These are phyloP conservation scores for Fusarium tuaranense DNA, from an alignment of 2,329 filamentous ascomycete genomes.

Conservation along the genomic window DNA sequence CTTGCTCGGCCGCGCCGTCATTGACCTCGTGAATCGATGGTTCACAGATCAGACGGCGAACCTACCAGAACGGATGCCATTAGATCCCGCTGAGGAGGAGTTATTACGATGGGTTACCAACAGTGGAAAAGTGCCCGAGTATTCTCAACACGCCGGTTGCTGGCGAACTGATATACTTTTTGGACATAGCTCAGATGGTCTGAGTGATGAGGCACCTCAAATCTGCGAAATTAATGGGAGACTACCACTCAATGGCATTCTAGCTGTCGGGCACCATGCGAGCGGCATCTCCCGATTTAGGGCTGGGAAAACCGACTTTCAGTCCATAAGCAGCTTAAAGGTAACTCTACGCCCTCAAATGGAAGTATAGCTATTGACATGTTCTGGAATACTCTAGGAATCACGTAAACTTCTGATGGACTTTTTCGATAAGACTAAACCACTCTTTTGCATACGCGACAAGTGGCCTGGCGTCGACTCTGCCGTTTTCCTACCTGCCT, in stretches of 20 bases:
- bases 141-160: neutral
- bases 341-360: neutral
- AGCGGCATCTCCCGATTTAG: neutral
- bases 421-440: neutral
- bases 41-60: neutral
- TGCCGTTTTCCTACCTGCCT: neutral
- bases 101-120: neutral
- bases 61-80: neutral
- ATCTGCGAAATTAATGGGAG: neutral
- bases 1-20: neutral
- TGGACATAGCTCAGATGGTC: neutral
- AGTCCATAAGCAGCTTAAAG: neutral
- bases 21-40: neutral
- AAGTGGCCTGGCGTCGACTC: neutral
- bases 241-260: neutral
- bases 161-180: neutral
- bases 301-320: neutral
- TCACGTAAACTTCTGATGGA: neutral
- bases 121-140: neutral
- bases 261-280: neutral
- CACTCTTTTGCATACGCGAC: neutral
- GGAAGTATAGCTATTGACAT: neutral
- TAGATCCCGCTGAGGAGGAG: neutral
- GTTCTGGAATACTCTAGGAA: neutral
- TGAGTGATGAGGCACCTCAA: neutral